A percentile compares a stretch with the other conserved stretches of the same genome.
phyloP scores from a whole-genome alignment of 1,284 basidiomycete species.

The Apiotrichum laibachii region DNA sequence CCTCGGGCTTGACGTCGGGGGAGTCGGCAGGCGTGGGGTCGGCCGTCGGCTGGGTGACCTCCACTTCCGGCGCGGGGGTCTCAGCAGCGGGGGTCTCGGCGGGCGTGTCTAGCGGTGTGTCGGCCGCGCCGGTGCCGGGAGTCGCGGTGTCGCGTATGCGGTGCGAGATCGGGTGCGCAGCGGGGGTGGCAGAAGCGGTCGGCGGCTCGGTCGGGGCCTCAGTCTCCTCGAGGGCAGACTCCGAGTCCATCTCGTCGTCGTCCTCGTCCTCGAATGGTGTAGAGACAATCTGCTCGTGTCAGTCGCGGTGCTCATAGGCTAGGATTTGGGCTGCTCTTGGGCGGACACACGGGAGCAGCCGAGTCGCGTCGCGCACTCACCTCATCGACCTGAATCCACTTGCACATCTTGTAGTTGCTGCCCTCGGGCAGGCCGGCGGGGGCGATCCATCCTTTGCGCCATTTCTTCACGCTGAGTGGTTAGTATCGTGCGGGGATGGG shows the following conservation, averaged over 20 bases:
- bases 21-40: not conserved
- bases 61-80: not conserved
- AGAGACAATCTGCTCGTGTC: constrained; percentile 5
- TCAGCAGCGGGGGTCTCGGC: not conserved
- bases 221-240: constrained; percentile 8
- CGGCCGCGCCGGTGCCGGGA: not conserved
- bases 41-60: constrained; percentile 1
- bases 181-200: constrained; percentile 16
- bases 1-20: not conserved
- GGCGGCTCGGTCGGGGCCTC: constrained; percentile 10
- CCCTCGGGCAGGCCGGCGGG: constrained; percentile 36
- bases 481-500: not conserved
- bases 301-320: not conserved
- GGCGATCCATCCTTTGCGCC: constrained; percentile 36
- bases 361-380: not conserved
- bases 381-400: constrained; percentile 16
- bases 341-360: no score
- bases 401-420: constrained; percentile 34
- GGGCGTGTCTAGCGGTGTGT: constrained; percentile 9
- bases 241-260: constrained; percentile 2
- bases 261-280: constrained; percentile 18
- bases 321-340: not conserved
- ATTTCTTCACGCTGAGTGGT: constrained; percentile 32
- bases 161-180: constrained; percentile 1
- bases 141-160: constrained; percentile 2